phyloP scores from a whole-genome alignment of 345 rosid species.

The Brassica incana region DNA sequence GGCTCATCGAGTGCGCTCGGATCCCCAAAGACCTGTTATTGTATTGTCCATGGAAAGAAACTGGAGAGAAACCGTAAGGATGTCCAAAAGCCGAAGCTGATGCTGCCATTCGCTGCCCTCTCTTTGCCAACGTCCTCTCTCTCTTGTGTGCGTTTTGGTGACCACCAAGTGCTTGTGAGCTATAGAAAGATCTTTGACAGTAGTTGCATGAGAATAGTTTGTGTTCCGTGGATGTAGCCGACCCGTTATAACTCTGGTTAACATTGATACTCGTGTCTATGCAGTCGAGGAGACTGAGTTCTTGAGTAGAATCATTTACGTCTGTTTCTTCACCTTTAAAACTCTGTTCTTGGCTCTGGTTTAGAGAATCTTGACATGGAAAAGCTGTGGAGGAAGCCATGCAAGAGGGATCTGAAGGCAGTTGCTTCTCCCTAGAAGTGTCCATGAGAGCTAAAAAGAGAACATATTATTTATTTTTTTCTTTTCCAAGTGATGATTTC shows the following conservation, averaged over 20 bases:
- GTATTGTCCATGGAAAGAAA: slow-evolving; percentile 51
- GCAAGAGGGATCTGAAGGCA: slow-evolving; percentile 38
- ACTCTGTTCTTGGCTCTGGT: slow-evolving; percentile 19
- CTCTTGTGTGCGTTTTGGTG: slow-evolving; percentile 92
- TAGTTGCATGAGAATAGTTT: slow-evolving; percentile 81
- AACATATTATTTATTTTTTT: background rate
- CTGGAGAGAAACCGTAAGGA: slow-evolving; percentile 60
- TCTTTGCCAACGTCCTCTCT: slow-evolving; percentile 80
- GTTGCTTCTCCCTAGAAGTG: slow-evolving; percentile 34
- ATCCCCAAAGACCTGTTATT: slow-evolving; percentile 59
- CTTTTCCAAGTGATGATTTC: slow-evolving; percentile 21
- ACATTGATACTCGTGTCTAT: slow-evolving; percentile 35
- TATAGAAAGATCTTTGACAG: slow-evolving; percentile 80
- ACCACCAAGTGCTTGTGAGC: slow-evolving; percentile 93
- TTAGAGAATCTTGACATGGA: slow-evolving; percentile 22
- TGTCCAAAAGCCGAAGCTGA: slow-evolving; percentile 56
- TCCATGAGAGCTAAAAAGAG: slow-evolving; percentile 40
- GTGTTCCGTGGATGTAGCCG: slow-evolving; percentile 40
- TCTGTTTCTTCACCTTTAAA: slow-evolving; percentile 28
- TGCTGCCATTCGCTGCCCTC: slow-evolving; percentile 51
- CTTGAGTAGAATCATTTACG: slow-evolving; percentile 34
- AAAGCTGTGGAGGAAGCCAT: slow-evolving; percentile 36
- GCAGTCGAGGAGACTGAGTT: slow-evolving; percentile 65
- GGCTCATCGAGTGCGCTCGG: slow-evolving; percentile 63
- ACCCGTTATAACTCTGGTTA: slow-evolving; percentile 23